Base-by-base conservation (phyloP, 306 rosid genomes). In the Pueraria montana region DNA sequence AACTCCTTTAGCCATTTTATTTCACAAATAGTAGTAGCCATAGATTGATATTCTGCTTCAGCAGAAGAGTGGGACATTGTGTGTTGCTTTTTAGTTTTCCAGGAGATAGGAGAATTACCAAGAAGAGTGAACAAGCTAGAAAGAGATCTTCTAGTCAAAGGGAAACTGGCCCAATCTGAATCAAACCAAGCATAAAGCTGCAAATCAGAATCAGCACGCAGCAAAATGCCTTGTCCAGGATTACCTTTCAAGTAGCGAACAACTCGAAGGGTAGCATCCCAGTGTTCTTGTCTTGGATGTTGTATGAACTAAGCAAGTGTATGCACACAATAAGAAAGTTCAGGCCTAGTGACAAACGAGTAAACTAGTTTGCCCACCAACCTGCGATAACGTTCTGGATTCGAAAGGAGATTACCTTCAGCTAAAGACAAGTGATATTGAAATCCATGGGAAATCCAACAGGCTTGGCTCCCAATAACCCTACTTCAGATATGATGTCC, bases 81-180 rank as follows among this genome's bases (percentile, higher is more conserved):
- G 42, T 26, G 68, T 30, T 63, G 43, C 27, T 63, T 63, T 18
- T 63, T 63, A 14, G 69, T 63, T 63, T 63, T 63, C 11, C 43
- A 63, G 0, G 43, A 63, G 11, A 59, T 3, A 4, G 66, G 17
- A 0, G 66, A 59, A 24, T 34, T 8, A 36, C n/a, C n/a, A n/a
- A n/a, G n/a, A n/a, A n/a, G n/a, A n/a, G n/a, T 24, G 11, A 59
- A 59, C n/a, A 36, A 59, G 1, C n/a, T n/a, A 10, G 36, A 24
- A 10, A 59, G 17, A 3, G 64, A 59, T 23, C 5, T 23, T 0
- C 7, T 4, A 59, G 66, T 59, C 7, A n/a, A 59, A 23, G 36
- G 66, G 24, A n/a, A 59, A 56, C 30, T 21, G 8, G 63, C 30
- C 30, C 63, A 56, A 56, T 20, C 4, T 20, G 14, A 53, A 5